phyloP scores from a whole-genome alignment of 2,329 filamentous ascomycete genomes.

The Xylaria multiplex region DNA sequence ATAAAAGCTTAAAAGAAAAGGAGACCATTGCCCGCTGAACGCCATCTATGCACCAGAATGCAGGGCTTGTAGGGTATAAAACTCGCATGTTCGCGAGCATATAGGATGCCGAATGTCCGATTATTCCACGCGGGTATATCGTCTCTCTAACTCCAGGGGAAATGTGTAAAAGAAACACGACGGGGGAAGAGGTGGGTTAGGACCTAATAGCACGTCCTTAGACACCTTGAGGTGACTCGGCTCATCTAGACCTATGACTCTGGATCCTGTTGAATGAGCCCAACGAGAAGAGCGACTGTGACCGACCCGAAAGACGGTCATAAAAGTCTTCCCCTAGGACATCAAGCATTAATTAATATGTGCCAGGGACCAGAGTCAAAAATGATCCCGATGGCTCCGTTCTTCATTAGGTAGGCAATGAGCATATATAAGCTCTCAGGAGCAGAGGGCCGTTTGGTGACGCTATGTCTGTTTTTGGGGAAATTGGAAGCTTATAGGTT shows the following conservation, averaged over 20 bases:
- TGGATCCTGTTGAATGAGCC: background rate
- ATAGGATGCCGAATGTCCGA: constrained; percentile 29
- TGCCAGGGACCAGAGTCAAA: constrained; percentile 4
- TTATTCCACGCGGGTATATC: constrained; percentile 34
- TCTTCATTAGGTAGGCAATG: constrained; percentile 16
- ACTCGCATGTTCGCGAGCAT: constrained; percentile 25
- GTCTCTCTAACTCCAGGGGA: constrained; percentile 28
- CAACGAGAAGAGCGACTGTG: background rate
- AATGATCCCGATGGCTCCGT: constrained; percentile 9
- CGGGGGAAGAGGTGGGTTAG: background rate
- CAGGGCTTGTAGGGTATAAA: constrained; percentile 32
- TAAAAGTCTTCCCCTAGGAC: constrained; percentile 9
- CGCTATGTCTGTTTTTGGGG: constrained; percentile 5
- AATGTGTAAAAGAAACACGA: constrained; percentile 28
- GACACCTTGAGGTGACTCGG: background rate
- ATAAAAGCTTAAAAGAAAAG: background rate
- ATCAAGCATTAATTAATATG: constrained; percentile 12
- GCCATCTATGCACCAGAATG: constrained; percentile 38
- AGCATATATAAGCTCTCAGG: background rate
- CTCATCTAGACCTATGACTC: constrained; percentile 8
- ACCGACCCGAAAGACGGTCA: constrained; percentile 9
- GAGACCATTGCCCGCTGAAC: constrained; percentile 29
- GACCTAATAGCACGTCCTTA: constrained; percentile 2
- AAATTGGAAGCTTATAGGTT: constrained; percentile 1
- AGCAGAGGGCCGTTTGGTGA: background rate